A percentile compares a stretch with the other conserved stretches of the same genome.
These are phyloP conservation scores for Helianthus annuus DNA, from an alignment of 129 eudicot genomes.

Conservation along the genomic window HanXRQr2.0-SUNRISE NC_035438.2:28904393-28904892, in stretches of 20 bases:
- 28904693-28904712: slow-evolving; percentile 84
- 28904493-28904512: slow-evolving; percentile 60
- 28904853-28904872: slow-evolving; percentile 67
- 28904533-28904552: not conserved
- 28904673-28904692: slow-evolving; percentile 86
- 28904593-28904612: slow-evolving; percentile 53
- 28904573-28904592: slow-evolving; percentile 40
- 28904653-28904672: slow-evolving; percentile 62
- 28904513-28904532: slow-evolving; percentile 3
- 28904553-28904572: slow-evolving; percentile 7
- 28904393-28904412: slow-evolving; percentile 87
- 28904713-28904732: slow-evolving; percentile 89
- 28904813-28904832: slow-evolving; percentile 88
- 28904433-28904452: slow-evolving; percentile 85
- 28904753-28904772: not conserved
- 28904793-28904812: not conserved
- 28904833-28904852: slow-evolving; percentile 94
- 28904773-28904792: not conserved
- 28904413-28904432: slow-evolving; percentile 96
- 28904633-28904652: slow-evolving; percentile 55
- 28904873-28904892: slow-evolving; percentile 70
- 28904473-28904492: slow-evolving; percentile 98
- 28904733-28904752: slow-evolving; percentile 63
- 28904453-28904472: slow-evolving; percentile 88
- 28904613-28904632: slow-evolving; percentile 98